These are phyloP conservation scores for Aspergillus biplanus DNA, from an alignment of 495 filamentous ascomycete genomes.

Conservation along the genomic window DNA sequence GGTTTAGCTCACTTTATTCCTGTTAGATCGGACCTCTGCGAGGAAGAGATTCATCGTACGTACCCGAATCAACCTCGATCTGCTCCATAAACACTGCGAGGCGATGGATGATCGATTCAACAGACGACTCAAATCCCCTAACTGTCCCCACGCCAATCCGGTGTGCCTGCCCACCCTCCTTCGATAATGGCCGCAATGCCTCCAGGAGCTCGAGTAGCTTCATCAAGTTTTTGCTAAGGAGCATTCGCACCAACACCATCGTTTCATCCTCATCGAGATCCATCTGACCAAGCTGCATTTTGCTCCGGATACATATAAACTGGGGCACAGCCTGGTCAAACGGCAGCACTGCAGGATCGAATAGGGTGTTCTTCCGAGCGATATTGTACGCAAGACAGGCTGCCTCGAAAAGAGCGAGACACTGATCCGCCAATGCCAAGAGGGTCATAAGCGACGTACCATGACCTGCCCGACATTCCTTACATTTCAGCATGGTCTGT, in stretches of 20 bases:
- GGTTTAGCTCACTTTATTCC: slow-evolving; percentile 9
- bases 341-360: slow-evolving; percentile 29
- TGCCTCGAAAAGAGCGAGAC: slow-evolving; percentile 37
- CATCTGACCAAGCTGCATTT: slow-evolving; percentile 33
- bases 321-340: slow-evolving; percentile 30
- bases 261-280: slow-evolving; percentile 38
- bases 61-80: slow-evolving; percentile 26
- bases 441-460: slow-evolving; percentile 31
- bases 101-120: slow-evolving; percentile 31
- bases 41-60: neutral
- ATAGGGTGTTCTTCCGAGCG: slow-evolving; percentile 29
- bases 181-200: slow-evolving; percentile 21
- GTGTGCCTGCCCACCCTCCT: slow-evolving; percentile 21
- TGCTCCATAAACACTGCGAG: slow-evolving; percentile 34
- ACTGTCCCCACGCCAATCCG: slow-evolving; percentile 21
- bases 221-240: slow-evolving; percentile 31
- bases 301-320: slow-evolving; percentile 39
- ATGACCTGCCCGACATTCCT: slow-evolving; percentile 26
- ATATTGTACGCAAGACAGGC: slow-evolving; percentile 37
- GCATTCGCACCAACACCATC: slow-evolving; percentile 31
- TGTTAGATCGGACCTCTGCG: slow-evolving; percentile 6
- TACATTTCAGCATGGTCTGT: slow-evolving; percentile 30
- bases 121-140: slow-evolving; percentile 29
- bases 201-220: slow-evolving; percentile 33
- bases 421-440: slow-evolving; percentile 31